Percentiles rank a stretch among this genome's conserved stretches.
These are phyloP conservation scores for Chimonanthus salicifolius DNA, from an alignment of 164 flowering plant genomes.

Conservation along the genomic window DNA sequence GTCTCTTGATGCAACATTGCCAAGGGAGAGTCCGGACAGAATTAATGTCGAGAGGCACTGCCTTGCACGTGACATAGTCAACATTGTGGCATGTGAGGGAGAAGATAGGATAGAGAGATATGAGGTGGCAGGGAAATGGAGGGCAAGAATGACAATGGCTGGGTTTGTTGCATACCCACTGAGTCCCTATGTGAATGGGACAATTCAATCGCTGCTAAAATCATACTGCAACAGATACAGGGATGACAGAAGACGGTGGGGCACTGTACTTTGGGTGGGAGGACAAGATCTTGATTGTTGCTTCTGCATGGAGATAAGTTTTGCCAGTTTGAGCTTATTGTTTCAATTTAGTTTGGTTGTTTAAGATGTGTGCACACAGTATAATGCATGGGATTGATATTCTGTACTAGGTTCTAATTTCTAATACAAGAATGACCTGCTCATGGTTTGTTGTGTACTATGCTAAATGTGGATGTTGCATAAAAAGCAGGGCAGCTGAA, in stretches of 20 bases:
- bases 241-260: conserved; percentile 59
- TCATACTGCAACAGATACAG: conserved; percentile 65
- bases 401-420: too few species aligned
- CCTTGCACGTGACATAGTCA: conserved; percentile 86
- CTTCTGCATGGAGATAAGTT: conserved; percentile 67
- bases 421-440: too few species aligned
- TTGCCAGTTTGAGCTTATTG: neutral
- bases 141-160: conserved; percentile 95
- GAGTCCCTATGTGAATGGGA: conserved; percentile 39
- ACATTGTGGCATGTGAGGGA: conserved; percentile 93
- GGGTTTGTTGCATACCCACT: conserved; percentile 62
- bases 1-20: conserved; percentile 81
- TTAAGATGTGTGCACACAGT: neutral
- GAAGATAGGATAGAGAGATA: conserved; percentile 91
- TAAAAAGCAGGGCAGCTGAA: too few species aligned
- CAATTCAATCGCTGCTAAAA: conserved; percentile 34
- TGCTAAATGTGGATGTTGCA: too few species aligned
- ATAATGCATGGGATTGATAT: neutral
- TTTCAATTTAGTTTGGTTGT: neutral
- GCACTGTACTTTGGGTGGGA: conserved; percentile 91
- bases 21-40: conserved; percentile 80
- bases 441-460: too few species aligned
- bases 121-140: conserved; percentile 96
- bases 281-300: conserved; percentile 66
- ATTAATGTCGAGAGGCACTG: conserved; percentile 91